Evolutionary conservation across 208 protist species (phyloP).

Genomic region (Trypanosoma theileri): DNA sequence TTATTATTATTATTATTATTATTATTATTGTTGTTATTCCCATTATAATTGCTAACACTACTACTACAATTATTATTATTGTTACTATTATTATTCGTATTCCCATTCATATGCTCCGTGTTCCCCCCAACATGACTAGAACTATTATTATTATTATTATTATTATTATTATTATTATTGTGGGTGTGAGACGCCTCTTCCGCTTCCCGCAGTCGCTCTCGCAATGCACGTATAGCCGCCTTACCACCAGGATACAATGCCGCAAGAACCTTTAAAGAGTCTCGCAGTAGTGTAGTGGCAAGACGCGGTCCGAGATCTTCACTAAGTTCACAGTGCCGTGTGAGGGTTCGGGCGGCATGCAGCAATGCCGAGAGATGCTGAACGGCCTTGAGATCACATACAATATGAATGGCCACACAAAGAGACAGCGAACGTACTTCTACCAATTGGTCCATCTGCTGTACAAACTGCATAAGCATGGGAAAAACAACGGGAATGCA

Average conservation of each 20-base stretch:
- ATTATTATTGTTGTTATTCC: too few species aligned
- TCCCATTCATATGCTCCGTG: too few species aligned
- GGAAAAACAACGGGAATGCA: slow-evolving; percentile 86
- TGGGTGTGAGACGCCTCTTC: slow-evolving; percentile 29
- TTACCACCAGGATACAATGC: slow-evolving; percentile 69
- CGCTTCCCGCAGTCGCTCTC: slow-evolving; percentile 50
- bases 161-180: too few species aligned
- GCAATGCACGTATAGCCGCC: slow-evolving; percentile 62
- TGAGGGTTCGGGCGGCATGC: slow-evolving; percentile 79
- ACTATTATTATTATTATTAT: too few species aligned
- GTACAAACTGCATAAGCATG: slow-evolving; percentile 83
- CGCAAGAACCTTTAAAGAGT: slow-evolving; percentile 78
- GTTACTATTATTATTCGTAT: too few species aligned
- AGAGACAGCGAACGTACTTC: slow-evolving; percentile 84
- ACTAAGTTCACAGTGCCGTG: slow-evolving; percentile 82
- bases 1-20: too few species aligned
- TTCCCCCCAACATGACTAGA: too few species aligned
- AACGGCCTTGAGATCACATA: slow-evolving; percentile 84
- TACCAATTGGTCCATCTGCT: slow-evolving; percentile 83
- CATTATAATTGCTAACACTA: too few species aligned
- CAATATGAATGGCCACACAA: slow-evolving; percentile 84
- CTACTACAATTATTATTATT: too few species aligned
- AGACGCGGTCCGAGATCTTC: slow-evolving; percentile 80
- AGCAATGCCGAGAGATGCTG: slow-evolving; percentile 84
- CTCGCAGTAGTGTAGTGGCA: slow-evolving; percentile 68